Evolutionary conservation across 2,329 filamentous ascomycete species (phyloP).

Genomic region (Colletotrichum costaricense): DNA sequence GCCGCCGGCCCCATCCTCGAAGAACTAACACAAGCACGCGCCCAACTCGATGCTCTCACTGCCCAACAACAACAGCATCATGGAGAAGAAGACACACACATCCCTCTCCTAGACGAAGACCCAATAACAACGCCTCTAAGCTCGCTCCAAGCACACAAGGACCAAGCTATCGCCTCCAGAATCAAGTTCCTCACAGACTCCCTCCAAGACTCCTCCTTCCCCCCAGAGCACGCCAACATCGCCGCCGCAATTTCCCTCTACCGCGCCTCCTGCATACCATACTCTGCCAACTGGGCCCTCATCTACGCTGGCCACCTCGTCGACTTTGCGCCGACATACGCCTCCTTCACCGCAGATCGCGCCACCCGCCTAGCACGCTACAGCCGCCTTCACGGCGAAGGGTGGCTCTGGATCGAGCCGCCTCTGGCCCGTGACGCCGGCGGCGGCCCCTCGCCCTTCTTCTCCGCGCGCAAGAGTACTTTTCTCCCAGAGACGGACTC

Average conservation of each 20-base stretch:
- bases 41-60: constrained; percentile 1
- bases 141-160: constrained; percentile 27
- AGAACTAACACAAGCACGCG: constrained; percentile 22
- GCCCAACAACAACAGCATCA: neutral
- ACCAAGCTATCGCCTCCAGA: constrained; percentile 44
- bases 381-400: constrained; percentile 46
- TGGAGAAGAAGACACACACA: neutral
- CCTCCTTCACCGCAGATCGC: constrained; percentile 52
- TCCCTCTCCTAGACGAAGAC: neutral
- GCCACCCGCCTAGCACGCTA: constrained; percentile 52
- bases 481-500: constrained; percentile 41
- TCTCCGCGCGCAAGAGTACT: constrained; percentile 45
- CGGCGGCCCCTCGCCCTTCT: constrained; percentile 19
- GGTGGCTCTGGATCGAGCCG: constrained; percentile 60
- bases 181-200: constrained; percentile 45
- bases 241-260: constrained; percentile 55
- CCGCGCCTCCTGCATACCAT: constrained; percentile 51
- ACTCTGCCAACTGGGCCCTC: constrained; percentile 52
- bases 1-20: constrained; percentile 14
- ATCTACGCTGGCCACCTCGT: constrained; percentile 56
- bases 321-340: constrained; percentile 51
- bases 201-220: constrained; percentile 46
- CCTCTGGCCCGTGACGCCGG: constrained; percentile 46
- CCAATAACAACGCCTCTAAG: neutral
- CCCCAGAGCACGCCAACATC: constrained; percentile 54